Percentiles rank a stretch among this genome's conserved stretches.
These are phyloP conservation scores for Penicillium cinerascens DNA, from an alignment of 495 filamentous ascomycete genomes.

Conservation along the genomic window DNA sequence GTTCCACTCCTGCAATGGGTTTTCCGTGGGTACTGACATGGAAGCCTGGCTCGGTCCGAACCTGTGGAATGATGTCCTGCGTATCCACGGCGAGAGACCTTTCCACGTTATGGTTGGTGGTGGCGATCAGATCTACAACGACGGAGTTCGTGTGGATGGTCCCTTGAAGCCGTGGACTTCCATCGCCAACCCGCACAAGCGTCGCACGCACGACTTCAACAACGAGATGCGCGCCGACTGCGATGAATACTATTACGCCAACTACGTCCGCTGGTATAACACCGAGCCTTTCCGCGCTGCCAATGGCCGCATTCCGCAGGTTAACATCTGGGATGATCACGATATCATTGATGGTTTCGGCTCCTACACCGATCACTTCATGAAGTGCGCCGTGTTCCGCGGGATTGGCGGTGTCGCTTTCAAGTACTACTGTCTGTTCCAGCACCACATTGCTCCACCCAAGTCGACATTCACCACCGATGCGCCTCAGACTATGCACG, in stretches of 20 bases:
- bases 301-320: conserved; percentile 83
- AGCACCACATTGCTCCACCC: conserved; percentile 84
- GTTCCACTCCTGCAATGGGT: conserved; percentile 96
- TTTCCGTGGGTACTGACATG: conserved; percentile 88
- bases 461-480: conserved; percentile 78
- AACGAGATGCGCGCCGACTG: conserved; percentile 70
- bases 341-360: conserved; percentile 92
- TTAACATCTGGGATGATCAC: conserved; percentile 96
- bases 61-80: conserved; percentile 87
- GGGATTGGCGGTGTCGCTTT: conserved; percentile 84
- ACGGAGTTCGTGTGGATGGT: conserved; percentile 77
- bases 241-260: conserved; percentile 85
- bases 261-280: conserved; percentile 85
- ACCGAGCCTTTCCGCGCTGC: conserved; percentile 77
- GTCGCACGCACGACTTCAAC: conserved; percentile 71
- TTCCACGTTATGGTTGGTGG: conserved; percentile 97
- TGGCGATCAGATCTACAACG: conserved; percentile 95
- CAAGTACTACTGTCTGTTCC: conserved; percentile 93
- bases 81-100: conserved; percentile 62
- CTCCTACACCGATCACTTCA: conserved; percentile 88
- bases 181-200: conserved; percentile 77
- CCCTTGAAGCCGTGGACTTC: conserved; percentile 77
- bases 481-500: conserved; percentile 51
- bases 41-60: conserved; percentile 76
- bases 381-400: conserved; percentile 86